Percentiles rank a stretch among this genome's conserved stretches.
Evolutionary conservation across 129 eudicot species (phyloP).

Genomic region (Pittosporum tobira): DNA sequence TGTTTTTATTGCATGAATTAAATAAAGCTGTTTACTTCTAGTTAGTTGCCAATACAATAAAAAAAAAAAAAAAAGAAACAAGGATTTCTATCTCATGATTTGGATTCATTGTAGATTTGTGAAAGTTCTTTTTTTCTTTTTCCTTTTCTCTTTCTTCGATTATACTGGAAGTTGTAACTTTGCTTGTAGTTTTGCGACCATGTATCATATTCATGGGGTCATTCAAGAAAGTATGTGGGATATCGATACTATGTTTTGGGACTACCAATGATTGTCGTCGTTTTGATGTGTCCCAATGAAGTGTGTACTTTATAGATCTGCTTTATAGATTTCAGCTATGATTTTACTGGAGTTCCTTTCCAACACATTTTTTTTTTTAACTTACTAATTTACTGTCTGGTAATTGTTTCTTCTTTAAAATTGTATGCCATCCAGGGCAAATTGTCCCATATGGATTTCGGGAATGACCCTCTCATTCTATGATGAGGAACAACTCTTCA

Average conservation of each 20-base stretch:
- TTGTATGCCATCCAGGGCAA: too few relatives aligned
- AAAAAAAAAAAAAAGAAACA: conserved; percentile 17
- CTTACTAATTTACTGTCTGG: too few relatives aligned
- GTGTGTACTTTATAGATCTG: too few relatives aligned
- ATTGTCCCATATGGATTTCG: too few relatives aligned
- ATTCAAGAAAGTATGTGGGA: conserved; percentile 6
- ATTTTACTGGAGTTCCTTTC: too few relatives aligned
- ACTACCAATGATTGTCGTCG: too few relatives aligned
- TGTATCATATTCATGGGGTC: conserved; percentile 29
- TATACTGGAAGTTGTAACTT: conserved; percentile 17
- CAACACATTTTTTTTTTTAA: too few relatives aligned
- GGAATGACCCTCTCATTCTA: too few relatives aligned
- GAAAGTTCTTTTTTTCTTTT: conserved; percentile 13
- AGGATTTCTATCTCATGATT: conserved; percentile 17
- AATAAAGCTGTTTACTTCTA: too few relatives aligned
- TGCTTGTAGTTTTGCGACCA: conserved; percentile 20
- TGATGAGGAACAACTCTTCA: too few relatives aligned
- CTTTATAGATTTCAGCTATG: neutral
- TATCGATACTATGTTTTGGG: conserved; percentile 11
- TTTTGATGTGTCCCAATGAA: neutral
- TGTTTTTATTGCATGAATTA: too few relatives aligned
- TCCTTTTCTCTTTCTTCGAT: conserved; percentile 18
- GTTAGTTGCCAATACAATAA: conserved; percentile 12
- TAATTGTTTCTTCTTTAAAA: neutral
- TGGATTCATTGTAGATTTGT: conserved; percentile 23